These are phyloP conservation scores for Candida awuae DNA, from an alignment of 805 yeast species.

Conservation along the genomic window DNA sequence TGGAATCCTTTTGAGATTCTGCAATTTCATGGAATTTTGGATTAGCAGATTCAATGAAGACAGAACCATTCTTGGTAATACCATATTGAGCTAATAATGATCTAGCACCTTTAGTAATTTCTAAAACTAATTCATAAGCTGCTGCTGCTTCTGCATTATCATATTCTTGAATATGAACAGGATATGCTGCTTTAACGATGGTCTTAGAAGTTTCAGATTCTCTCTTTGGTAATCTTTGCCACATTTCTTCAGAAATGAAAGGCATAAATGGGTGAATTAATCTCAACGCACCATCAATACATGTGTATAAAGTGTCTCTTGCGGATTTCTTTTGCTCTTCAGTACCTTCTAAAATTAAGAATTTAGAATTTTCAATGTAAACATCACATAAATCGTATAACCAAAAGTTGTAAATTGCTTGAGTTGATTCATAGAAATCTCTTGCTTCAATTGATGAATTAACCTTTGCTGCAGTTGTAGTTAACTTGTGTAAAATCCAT, in stretches of 20 bases:
- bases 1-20: constrained; percentile 69
- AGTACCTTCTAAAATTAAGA: constrained; percentile 85
- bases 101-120: constrained; percentile 84
- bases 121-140: constrained; percentile 79
- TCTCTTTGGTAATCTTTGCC: constrained; percentile 96
- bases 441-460: constrained; percentile 68
- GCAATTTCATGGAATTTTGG: constrained; percentile 45
- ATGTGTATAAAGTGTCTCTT: constrained; percentile 85
- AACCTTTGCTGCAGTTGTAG: constrained; percentile 57
- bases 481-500: constrained; percentile 89
- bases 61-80: constrained; percentile 81
- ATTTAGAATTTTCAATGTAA: constrained; percentile 95
- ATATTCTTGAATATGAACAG: constrained; percentile 52
- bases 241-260: constrained; percentile 91
- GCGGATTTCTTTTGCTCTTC: constrained; percentile 81
- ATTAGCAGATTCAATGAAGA: constrained; percentile 66
- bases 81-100: constrained; percentile 86
- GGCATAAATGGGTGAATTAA: constrained; percentile 99
- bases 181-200: constrained; percentile 75
- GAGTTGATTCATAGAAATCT: constrained; percentile 84
- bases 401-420: constrained; percentile 90
- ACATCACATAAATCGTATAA: constrained; percentile 91
- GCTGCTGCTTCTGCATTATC: constrained; percentile 57
- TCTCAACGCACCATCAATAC: constrained; percentile 84
- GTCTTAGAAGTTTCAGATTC: constrained; percentile 59